Conservation (phyloP, 306 rosid genomes). For the Adenanthera pavonina region DNA sequence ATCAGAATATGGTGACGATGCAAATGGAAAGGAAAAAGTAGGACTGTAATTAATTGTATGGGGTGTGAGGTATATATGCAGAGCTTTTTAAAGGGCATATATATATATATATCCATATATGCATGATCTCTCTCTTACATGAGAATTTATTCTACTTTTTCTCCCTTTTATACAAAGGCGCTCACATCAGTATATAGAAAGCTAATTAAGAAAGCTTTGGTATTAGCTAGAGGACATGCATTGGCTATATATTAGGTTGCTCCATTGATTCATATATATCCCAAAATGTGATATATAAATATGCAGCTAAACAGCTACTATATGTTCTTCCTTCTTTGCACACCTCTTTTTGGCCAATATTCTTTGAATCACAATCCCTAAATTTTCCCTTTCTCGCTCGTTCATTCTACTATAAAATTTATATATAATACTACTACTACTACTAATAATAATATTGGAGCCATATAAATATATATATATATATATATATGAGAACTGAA, state of each 20-base stretch:
- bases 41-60: too few species aligned
- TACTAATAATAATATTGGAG: too few species aligned
- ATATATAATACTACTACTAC: too few species aligned
- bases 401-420: not conserved
- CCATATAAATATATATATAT: too few species aligned
- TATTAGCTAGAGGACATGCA: not conserved
- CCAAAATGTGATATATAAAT: not conserved
- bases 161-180: not conserved
- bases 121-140: not conserved
- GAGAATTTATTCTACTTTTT: constrained; percentile 39
- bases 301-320: not conserved
- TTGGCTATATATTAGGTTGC: not conserved
- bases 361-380: not conserved
- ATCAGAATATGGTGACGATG: too few species aligned
- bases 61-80: constrained; percentile 35
- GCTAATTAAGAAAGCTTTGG: not conserved
- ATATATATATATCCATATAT: too few species aligned
- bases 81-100: constrained; percentile 38
- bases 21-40: constrained; percentile 31
- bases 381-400: not conserved
- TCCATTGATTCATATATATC: not conserved
- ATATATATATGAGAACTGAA: too few species aligned
- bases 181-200: not conserved
- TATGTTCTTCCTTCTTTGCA: constrained; percentile 28
- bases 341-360: constrained; percentile 34